Evolutionary conservation across 2,329 filamentous ascomycete genomes (phyloP).

Genomic region (Biscogniauxia marginata): DNA sequence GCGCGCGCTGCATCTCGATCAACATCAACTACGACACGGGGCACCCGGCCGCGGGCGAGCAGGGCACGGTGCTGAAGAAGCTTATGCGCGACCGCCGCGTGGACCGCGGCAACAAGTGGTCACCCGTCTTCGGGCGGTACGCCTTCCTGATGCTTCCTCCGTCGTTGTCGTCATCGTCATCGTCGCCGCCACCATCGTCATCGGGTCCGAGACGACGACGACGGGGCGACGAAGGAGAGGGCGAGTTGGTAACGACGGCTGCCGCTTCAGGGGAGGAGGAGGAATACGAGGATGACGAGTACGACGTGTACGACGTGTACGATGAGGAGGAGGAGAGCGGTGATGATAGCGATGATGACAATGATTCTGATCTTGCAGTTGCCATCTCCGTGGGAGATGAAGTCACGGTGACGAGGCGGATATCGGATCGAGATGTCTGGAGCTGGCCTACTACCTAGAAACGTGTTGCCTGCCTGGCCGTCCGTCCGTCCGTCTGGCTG

Average conservation of each 20-base stretch:
- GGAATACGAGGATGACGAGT: too few relatives aligned
- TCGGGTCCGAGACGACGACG: not conserved
- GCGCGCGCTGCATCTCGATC: slow-evolving; percentile 64
- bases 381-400: slow-evolving; percentile 55
- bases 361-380: slow-evolving; percentile 28
- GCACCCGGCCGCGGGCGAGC: slow-evolving; percentile 52
- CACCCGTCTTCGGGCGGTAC: slow-evolving; percentile 72
- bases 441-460: slow-evolving; percentile 43
- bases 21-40: slow-evolving; percentile 72
- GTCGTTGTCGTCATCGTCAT: slow-evolving; percentile 26
- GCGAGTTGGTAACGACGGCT: too few relatives aligned
- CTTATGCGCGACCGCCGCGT: slow-evolving; percentile 69
- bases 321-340: slow-evolving; percentile 2
- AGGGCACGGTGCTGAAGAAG: slow-evolving; percentile 65
- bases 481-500: too few relatives aligned
- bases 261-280: too few relatives aligned
- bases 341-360: slow-evolving; percentile 20
- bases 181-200: not conserved
- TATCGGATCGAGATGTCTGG: slow-evolving; percentile 51
- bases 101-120: slow-evolving; percentile 65
- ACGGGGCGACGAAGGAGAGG: not conserved
- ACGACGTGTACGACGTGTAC: slow-evolving; percentile 44
- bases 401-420: slow-evolving; percentile 50
- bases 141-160: slow-evolving; percentile 50
- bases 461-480: not conserved